These are phyloP conservation scores for Diaporthe humulicola DNA, from an alignment of 2,329 filamentous ascomycete genomes.

Conservation along the genomic window DNA sequence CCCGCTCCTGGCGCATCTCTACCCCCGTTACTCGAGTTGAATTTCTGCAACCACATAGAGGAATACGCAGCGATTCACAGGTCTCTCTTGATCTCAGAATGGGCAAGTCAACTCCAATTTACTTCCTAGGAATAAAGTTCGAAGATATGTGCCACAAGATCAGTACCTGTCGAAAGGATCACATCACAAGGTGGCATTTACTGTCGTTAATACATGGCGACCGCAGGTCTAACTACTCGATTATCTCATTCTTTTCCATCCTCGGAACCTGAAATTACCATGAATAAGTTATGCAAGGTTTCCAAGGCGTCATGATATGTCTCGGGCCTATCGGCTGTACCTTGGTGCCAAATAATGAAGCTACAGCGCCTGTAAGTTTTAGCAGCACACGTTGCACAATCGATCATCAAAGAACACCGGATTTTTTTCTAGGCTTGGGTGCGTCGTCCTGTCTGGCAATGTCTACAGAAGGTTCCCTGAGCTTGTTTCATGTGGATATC, in stretches of 20 bases:
- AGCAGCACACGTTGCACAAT: not conserved
- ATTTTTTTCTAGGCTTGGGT: not conserved
- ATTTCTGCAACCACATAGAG: not conserved
- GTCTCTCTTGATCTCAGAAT: not conserved
- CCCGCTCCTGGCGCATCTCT: not conserved
- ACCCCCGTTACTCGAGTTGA: not conserved
- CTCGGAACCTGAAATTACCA: no score
- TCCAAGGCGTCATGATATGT: not conserved
- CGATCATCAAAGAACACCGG: not conserved
- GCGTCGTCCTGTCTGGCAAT: not conserved
- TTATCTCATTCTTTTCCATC: no score
- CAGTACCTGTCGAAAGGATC: not conserved
- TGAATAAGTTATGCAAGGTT: no score
- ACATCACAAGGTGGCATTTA: not conserved
- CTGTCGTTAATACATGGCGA: not conserved
- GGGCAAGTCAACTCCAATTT: no score
- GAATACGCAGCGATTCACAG: not conserved
- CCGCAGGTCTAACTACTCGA: not conserved
- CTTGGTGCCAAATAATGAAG: not conserved
- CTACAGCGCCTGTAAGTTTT: not conserved
- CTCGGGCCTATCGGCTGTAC: not conserved
- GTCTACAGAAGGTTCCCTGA: not conserved
- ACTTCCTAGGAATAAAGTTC: no score
- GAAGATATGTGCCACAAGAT: not conserved
- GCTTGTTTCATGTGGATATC: not conserved